Percentiles rank a stretch among this genome's conserved stretches.
Evolutionary conservation across 805 yeast species (phyloP).

Genomic region (Zygosaccharomyces kombuchaensis): DNA sequence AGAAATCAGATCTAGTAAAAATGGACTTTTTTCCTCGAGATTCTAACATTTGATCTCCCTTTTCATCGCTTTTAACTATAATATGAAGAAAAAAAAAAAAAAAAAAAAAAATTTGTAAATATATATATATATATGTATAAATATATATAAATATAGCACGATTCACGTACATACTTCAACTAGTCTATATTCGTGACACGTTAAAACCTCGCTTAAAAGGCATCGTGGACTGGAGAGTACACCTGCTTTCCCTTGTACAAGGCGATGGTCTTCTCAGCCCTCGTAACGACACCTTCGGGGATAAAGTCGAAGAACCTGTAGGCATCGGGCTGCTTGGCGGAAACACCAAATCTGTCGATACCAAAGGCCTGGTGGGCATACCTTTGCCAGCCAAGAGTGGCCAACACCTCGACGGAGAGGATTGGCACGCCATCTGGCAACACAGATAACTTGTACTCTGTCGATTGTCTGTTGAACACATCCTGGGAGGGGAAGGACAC

Average conservation of each 20-base stretch:
- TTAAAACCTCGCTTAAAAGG: conserved; percentile 47
- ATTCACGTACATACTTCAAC: not conserved
- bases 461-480: conserved; percentile 81
- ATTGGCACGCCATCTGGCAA: conserved; percentile 94
- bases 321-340: conserved; percentile 81
- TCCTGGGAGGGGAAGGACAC: conserved; percentile 92
- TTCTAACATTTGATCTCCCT: too few species aligned
- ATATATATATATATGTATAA: too few species aligned
- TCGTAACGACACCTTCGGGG: conserved; percentile 84
- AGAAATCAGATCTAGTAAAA: too few species aligned
- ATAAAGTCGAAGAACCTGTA: conserved; percentile 87
- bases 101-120: not conserved
- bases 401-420: conserved; percentile 88
- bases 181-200: conserved; percentile 7
- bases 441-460: conserved; percentile 76
- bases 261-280: conserved; percentile 72
- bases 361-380: conserved; percentile 97
- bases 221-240: conserved; percentile 72
- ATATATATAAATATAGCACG: not conserved
- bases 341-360: conserved; percentile 92
- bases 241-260: conserved; percentile 76
- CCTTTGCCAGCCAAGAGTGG: conserved; percentile 88
- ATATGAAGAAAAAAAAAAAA: not conserved
- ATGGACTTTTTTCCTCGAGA: not conserved
- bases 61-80: too few species aligned